A percentile compares a stretch with the other conserved stretches of the same genome.
Conservation (phyloP, 257 asterid genomes). For the Nicotiana obtusifolia region DNA sequence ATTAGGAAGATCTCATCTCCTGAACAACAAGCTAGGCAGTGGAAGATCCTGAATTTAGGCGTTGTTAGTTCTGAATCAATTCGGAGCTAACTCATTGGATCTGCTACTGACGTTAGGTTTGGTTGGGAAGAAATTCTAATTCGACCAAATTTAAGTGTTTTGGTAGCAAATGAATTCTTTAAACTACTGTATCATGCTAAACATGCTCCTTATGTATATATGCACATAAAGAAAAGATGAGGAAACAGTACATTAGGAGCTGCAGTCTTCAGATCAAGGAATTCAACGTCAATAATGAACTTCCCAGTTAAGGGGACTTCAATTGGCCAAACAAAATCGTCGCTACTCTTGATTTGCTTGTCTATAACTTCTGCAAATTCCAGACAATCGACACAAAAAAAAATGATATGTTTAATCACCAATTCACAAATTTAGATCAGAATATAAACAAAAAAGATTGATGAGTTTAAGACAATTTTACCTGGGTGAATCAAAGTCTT, state of each 20-base stretch:
- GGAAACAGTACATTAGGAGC: conserved; percentile 50
- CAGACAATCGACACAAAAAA: background rate
- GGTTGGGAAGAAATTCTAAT: background rate
- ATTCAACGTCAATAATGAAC: conserved; percentile 88
- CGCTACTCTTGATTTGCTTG: conserved; percentile 72
- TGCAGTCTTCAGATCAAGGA: conserved; percentile 75
- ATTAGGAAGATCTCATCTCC: background rate
- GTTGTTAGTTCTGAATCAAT: background rate
- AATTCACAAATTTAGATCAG: background rate
- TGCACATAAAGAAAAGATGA: background rate
- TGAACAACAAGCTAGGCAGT: background rate
- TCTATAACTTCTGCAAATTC: conserved; percentile 57
- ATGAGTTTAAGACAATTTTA: background rate
- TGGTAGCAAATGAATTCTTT: background rate
- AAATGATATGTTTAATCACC: background rate
- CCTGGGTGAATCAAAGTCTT: conserved; percentile 84
- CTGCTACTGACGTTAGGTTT: background rate
- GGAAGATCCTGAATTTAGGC: background rate
- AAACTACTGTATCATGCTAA: background rate
- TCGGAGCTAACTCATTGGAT: background rate
- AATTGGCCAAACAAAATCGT: conserved; percentile 73
- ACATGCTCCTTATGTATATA: background rate
- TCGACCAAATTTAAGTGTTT: background rate
- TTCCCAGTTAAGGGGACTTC: conserved; percentile 79
- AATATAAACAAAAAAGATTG: background rate